Evolutionary conservation across 805 yeast species (phyloP).

Genomic region (Suhomyces tanzawaensis): DNA sequence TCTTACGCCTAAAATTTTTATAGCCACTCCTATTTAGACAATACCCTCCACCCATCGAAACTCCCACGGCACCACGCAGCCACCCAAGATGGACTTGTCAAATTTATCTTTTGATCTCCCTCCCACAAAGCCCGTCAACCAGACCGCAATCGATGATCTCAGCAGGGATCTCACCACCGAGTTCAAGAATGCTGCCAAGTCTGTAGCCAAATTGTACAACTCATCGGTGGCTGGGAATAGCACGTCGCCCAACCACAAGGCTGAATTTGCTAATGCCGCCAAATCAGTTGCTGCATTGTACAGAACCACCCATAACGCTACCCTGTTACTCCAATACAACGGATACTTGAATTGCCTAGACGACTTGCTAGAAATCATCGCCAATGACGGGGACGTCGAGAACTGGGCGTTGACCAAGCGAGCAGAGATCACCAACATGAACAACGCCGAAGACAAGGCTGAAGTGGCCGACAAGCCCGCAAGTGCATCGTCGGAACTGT

Average conservation of each 20-base stretch:
- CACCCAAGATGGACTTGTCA: slow-evolving; percentile 54
- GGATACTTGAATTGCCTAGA: slow-evolving; percentile 65
- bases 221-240: slow-evolving; percentile 15
- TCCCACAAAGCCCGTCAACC: slow-evolving; percentile 46
- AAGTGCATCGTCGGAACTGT: neutral
- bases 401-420: slow-evolving; percentile 51
- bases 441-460: slow-evolving; percentile 2
- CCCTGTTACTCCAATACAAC: slow-evolving; percentile 44
- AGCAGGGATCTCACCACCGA: slow-evolving; percentile 56
- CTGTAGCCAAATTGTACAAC: slow-evolving; percentile 55
- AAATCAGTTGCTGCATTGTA: slow-evolving; percentile 51
- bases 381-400: slow-evolving; percentile 45
- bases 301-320: slow-evolving; percentile 55
- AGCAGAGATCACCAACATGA: slow-evolving; percentile 34
- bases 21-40: neutral
- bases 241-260: slow-evolving; percentile 15
- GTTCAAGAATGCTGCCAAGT: slow-evolving; percentile 68
- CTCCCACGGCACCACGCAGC: neutral
- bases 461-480: neutral
- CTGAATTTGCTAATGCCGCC: slow-evolving; percentile 42
- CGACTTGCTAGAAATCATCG: slow-evolving; percentile 47
- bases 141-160: slow-evolving; percentile 46
- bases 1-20: neutral
- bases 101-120: slow-evolving; percentile 58
- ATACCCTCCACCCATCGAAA: neutral